Percentiles rank a stretch among this genome's conserved stretches.
These are phyloP conservation scores for Beauveria pseudobassiana DNA, from an alignment of 2,329 filamentous ascomycete species.

Conservation along the genomic window DNA sequence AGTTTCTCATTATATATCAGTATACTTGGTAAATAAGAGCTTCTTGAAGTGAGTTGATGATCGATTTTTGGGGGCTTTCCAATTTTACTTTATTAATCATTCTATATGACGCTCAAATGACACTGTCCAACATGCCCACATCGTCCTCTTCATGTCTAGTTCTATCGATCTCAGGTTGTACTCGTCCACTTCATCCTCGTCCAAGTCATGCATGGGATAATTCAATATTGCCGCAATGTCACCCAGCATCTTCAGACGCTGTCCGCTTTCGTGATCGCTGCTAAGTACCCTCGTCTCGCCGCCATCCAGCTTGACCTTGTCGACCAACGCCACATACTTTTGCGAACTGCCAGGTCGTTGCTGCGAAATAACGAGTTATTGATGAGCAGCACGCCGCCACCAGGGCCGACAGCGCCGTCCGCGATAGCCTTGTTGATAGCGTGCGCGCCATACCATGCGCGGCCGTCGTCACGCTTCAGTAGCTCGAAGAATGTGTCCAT, in stretches of 20 bases:
- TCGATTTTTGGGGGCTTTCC: neutral
- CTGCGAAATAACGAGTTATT: slow-evolving; percentile 84
- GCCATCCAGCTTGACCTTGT: slow-evolving; percentile 78
- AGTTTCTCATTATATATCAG: too few relatives aligned
- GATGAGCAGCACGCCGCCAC: slow-evolving; percentile 77
- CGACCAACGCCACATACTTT: slow-evolving; percentile 80
- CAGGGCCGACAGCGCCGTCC: slow-evolving; percentile 80
- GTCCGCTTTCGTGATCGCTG: slow-evolving; percentile 89
- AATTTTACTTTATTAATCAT: neutral
- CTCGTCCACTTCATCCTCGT: slow-evolving; percentile 55
- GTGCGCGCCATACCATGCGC: slow-evolving; percentile 81
- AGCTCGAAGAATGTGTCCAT: slow-evolving; percentile 80
- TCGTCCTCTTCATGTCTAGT: slow-evolving; percentile 22
- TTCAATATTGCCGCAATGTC: slow-evolving; percentile 87
- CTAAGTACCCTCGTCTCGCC: slow-evolving; percentile 87
- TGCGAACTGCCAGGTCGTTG: slow-evolving; percentile 67
- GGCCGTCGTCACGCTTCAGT: slow-evolving; percentile 75
- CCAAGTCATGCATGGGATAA: slow-evolving; percentile 76
- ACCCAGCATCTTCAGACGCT: slow-evolving; percentile 72
- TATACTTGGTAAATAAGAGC: too few relatives aligned
- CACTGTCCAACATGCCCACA: slow-evolving; percentile 24
- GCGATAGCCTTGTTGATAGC: slow-evolving; percentile 78
- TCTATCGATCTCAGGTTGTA: slow-evolving; percentile 11
- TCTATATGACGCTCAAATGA: slow-evolving; percentile 21
- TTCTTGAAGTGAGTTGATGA: too few relatives aligned